Conservation (phyloP, 192 early-diverging fungal species). For the Coemansia sp. region DNA sequence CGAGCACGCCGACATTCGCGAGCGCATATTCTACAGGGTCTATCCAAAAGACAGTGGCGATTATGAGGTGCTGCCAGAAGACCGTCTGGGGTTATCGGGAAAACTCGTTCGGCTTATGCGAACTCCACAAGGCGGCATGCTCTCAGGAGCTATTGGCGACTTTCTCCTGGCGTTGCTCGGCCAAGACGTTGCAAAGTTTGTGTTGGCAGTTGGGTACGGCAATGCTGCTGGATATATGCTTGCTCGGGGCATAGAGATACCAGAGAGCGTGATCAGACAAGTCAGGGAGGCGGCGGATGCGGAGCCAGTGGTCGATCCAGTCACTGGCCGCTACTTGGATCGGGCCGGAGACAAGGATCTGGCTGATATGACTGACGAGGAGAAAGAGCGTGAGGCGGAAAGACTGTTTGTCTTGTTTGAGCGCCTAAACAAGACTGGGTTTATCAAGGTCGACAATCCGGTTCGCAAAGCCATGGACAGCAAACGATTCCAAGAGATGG, state of each 20-base stretch:
- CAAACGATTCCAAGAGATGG: constrained; percentile 43
- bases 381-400: constrained; percentile 95
- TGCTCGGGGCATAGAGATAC: constrained; percentile 66
- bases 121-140: constrained; percentile 35
- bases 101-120: constrained; percentile 43
- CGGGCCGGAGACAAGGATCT: constrained; percentile 59
- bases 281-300: constrained; percentile 15
- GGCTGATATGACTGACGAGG: constrained; percentile 92
- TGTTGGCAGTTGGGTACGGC: constrained; percentile 81
- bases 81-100: constrained; percentile 28
- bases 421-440: constrained; percentile 86
- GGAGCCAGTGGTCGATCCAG: constrained; percentile 70
- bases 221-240: constrained; percentile 92
- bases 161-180: constrained; percentile 39
- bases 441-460: constrained; percentile 82
- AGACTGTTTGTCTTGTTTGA: constrained; percentile 94
- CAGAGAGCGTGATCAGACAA: constrained; percentile 37
- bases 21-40: constrained; percentile 23
- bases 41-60: constrained; percentile 16
- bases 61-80: constrained; percentile 34
- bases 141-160: constrained; percentile 43
- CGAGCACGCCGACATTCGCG: constrained; percentile 27
- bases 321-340: constrained; percentile 78
- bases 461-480: constrained; percentile 62
- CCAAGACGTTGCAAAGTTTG: constrained; percentile 48